Evolutionary conservation across 192 early-diverging fungal species (phyloP).

Genomic region (Coemansia sp.): DNA sequence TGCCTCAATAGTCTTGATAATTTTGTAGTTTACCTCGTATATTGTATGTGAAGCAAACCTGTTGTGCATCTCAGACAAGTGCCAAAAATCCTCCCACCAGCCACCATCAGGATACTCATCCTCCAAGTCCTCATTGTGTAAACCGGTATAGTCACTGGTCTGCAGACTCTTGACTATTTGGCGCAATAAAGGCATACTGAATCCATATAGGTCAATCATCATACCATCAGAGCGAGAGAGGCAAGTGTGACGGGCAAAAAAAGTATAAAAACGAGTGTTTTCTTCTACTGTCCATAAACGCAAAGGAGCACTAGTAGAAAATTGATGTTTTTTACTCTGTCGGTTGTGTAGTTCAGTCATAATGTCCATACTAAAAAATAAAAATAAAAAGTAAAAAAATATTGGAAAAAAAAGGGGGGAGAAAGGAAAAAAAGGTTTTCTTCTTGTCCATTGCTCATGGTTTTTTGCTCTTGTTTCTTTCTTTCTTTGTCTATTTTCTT

Average conservation of each 20-base stretch:
- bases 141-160: constrained; percentile 21
- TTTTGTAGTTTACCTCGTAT: constrained; percentile 51
- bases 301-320: constrained; percentile 29
- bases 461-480: neutral
- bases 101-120: constrained; percentile 37
- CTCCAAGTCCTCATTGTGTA: constrained; percentile 33
- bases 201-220: constrained; percentile 29
- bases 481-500: neutral
- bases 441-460: neutral
- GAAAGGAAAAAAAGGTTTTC: neutral
- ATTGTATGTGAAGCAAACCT: constrained; percentile 28
- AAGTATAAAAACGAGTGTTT: constrained; percentile 31
- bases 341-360: constrained; percentile 14
- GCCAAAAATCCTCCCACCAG: constrained; percentile 47
- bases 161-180: constrained; percentile 35
- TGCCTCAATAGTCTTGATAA: constrained; percentile 36
- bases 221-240: constrained; percentile 20
- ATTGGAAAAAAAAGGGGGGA: neutral
- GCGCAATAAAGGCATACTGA: constrained; percentile 36
- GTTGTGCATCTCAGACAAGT: constrained; percentile 41
- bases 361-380: neutral
- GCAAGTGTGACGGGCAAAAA: constrained; percentile 27
- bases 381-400: neutral
- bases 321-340: constrained; percentile 35
- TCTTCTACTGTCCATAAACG: constrained; percentile 34